These are phyloP conservation scores for Microsporum ferrugineum DNA, from an alignment of 2,329 filamentous ascomycete genomes.

Conservation along the genomic window DNA sequence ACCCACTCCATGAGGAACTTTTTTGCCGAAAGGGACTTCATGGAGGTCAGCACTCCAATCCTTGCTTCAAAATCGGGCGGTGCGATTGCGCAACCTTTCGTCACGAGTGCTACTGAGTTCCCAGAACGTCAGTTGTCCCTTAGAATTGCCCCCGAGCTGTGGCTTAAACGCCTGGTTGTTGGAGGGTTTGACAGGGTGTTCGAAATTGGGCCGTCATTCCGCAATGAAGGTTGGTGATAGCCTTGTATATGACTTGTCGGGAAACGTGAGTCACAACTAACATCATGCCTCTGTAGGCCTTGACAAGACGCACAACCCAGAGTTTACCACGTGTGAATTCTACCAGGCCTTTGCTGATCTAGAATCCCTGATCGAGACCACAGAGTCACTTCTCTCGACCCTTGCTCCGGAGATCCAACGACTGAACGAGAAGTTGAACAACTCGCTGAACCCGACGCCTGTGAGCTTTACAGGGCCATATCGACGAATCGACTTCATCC, in stretches of 20 bases:
- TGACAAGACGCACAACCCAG: slow-evolving; percentile 86
- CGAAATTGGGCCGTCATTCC: slow-evolving; percentile 83
- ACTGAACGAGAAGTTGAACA: slow-evolving; percentile 27
- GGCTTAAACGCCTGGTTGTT: slow-evolving; percentile 82
- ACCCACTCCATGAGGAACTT: slow-evolving; percentile 63
- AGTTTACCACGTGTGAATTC: slow-evolving; percentile 96
- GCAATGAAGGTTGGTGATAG: slow-evolving; percentile 61
- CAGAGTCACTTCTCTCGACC: slow-evolving; percentile 56
- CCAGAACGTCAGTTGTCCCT: slow-evolving; percentile 60
- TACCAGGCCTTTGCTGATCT: slow-evolving; percentile 78
- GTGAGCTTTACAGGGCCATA: slow-evolving; percentile 50
- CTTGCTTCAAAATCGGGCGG: slow-evolving; percentile 74
- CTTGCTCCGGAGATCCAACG: slow-evolving; percentile 44
- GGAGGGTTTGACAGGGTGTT: slow-evolving; percentile 83
- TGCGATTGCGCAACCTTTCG: slow-evolving; percentile 75
- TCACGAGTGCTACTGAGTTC: slow-evolving; percentile 67
- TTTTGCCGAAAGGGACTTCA: slow-evolving; percentile 59
- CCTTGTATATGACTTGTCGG: background rate
- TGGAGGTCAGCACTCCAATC: slow-evolving; percentile 86
- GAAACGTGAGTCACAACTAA: slow-evolving; percentile 10
- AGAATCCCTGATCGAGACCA: slow-evolving; percentile 60
- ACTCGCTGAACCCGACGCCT: slow-evolving; percentile 38
- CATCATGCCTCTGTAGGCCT: slow-evolving; percentile 37
- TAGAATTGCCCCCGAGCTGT: slow-evolving; percentile 86
- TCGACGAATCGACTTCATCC: slow-evolving; percentile 67